Conservation (phyloP, 345 rosid genomes). For the Rhodamnia argentea region DNA sequence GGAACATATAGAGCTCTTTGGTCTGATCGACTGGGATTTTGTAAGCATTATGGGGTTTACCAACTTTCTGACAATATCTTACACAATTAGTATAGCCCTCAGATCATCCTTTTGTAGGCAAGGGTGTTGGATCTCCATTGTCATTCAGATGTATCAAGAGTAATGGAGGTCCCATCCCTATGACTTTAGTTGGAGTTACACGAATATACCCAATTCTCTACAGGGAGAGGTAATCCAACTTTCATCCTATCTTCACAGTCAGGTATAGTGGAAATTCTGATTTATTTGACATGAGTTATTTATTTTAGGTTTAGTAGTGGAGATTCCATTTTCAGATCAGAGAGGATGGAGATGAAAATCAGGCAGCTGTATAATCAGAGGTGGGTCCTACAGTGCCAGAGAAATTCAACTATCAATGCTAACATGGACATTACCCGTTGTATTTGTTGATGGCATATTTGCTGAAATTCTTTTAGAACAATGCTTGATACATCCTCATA, state of each 20-base stretch:
- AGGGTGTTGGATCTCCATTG: constrained; percentile 52
- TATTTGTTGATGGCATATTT: background rate
- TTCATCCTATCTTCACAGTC: background rate
- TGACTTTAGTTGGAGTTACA: constrained; percentile 70
- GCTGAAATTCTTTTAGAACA: background rate
- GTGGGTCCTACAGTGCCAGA: constrained; percentile 8
- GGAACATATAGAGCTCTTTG: constrained; percentile 95
- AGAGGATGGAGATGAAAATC: constrained; percentile 61
- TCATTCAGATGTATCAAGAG: constrained; percentile 85
- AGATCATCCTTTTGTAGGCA: constrained; percentile 35
- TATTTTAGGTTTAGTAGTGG: constrained; percentile 40
- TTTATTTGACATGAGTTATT: background rate
- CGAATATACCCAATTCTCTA: constrained; percentile 79
- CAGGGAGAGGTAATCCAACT: constrained; percentile 65
- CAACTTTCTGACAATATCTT: background rate
- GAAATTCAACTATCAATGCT: background rate
- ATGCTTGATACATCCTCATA: background rate
- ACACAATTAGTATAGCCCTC: background rate
- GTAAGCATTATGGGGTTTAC: constrained; percentile 37
- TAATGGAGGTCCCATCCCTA: constrained; percentile 76
- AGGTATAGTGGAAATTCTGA: background rate
- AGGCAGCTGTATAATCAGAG: constrained; percentile 38
- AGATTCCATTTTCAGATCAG: constrained; percentile 73
- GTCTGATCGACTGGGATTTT: constrained; percentile 85
- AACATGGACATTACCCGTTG: background rate